Conservation (phyloP, 2,329 filamentous ascomycete genomes). For the Ascochyta clinopodiicola region DNA sequence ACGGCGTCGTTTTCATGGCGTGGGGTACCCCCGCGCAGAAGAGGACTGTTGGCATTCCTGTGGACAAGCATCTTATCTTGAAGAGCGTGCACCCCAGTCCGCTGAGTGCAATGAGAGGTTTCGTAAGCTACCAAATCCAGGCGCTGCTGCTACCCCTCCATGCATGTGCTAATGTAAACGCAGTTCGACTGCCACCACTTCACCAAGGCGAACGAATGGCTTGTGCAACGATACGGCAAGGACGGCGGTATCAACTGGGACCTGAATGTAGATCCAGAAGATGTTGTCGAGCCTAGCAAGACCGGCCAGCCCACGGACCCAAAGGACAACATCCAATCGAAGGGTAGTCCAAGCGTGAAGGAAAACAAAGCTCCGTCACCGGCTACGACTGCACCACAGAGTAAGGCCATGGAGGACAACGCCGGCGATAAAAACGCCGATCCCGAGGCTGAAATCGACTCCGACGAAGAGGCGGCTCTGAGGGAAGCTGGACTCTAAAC, state of each 20-base stretch:
- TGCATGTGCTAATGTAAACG: slow-evolving; percentile 42
- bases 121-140: slow-evolving; percentile 57
- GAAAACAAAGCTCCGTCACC: slow-evolving; percentile 5
- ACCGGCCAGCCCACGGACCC: slow-evolving; percentile 34
- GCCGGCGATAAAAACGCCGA: background rate
- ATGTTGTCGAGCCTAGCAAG: slow-evolving; percentile 23
- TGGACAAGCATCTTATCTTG: slow-evolving; percentile 78
- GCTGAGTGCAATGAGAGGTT: slow-evolving; percentile 82
- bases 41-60: slow-evolving; percentile 76
- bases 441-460: slow-evolving; percentile 16
- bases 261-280: slow-evolving; percentile 56
- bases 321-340: background rate
- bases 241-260: slow-evolving; percentile 87
- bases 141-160: background rate
- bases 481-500: slow-evolving; percentile 13
- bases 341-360: background rate
- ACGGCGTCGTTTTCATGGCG: slow-evolving; percentile 91
- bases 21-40: slow-evolving; percentile 89
- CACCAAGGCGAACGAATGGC: slow-evolving; percentile 82
- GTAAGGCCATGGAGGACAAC: background rate
- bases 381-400: background rate
- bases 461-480: slow-evolving; percentile 15
- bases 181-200: slow-evolving; percentile 82
- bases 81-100: slow-evolving; percentile 91
- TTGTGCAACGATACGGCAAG: slow-evolving; percentile 77